Conservation (phyloP, 768 basidiomycete species). For the Coprinopsis strossmayeri region DNA sequence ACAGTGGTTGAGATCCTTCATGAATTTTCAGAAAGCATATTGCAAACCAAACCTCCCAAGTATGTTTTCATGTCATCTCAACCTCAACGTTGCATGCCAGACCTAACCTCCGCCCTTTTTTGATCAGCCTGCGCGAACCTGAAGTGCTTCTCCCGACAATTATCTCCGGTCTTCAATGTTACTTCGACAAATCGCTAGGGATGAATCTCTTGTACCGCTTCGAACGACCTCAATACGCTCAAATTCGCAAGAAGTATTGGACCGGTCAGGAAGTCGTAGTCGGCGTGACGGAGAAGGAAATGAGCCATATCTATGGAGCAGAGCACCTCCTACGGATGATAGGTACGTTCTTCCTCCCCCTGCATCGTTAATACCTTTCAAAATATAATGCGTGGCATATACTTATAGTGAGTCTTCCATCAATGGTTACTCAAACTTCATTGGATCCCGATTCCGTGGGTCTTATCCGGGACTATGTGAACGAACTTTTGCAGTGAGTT, state of each 20-base stretch:
- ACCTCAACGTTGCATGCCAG: not conserved
- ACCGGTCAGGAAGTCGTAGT: constrained; percentile 67
- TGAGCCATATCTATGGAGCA: constrained; percentile 89
- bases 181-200: constrained; percentile 91
- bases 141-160: constrained; percentile 70
- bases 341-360: constrained; percentile 43
- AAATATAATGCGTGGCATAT: not conserved
- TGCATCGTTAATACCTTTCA: not conserved
- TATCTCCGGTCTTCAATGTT: constrained; percentile 76
- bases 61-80: constrained; percentile 19
- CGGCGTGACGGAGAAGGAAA: constrained; percentile 63
- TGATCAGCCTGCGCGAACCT: constrained; percentile 66
- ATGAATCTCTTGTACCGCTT: constrained; percentile 91
- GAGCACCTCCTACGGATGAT: constrained; percentile 91
- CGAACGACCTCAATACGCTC: constrained; percentile 89
- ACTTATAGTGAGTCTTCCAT: constrained; percentile 78
- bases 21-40: constrained; percentile 67
- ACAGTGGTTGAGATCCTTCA: constrained; percentile 71
- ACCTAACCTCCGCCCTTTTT: not conserved
- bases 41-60: constrained; percentile 42
- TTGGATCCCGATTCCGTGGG: constrained; percentile 84
- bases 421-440: constrained; percentile 83
- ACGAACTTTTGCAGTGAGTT: constrained; percentile 74
- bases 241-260: constrained; percentile 63
- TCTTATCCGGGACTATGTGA: constrained; percentile 83